These are phyloP conservation scores for Striga asiatica DNA, from an alignment of 257 asterid species.

Conservation along the genomic window DNA sequence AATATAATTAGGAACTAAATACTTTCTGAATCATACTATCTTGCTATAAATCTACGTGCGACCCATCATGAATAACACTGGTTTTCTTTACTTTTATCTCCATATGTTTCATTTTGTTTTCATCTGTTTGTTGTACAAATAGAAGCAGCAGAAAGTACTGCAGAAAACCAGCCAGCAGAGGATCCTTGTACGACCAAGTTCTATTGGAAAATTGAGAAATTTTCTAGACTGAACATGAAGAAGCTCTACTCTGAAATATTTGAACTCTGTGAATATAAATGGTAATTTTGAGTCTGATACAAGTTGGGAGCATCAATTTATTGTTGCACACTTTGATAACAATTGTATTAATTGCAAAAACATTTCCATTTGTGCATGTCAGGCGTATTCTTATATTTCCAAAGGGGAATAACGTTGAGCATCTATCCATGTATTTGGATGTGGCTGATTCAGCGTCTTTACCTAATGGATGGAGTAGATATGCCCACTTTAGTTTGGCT, in stretches of 20 bases:
- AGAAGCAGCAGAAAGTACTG: constrained; percentile 16
- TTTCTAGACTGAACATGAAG: constrained; percentile 30
- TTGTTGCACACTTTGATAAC: constrained; percentile 7
- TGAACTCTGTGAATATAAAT: constrained; percentile 34
- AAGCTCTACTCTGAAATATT: constrained; percentile 42
- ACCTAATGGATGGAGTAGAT: too few species aligned
- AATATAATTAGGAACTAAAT: background rate
- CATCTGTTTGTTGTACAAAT: constrained; percentile 14
- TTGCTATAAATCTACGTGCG: background rate
- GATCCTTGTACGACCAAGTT: constrained; percentile 28
- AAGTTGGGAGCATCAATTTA: background rate
- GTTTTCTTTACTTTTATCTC: background rate
- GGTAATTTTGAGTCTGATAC: constrained; percentile 23
- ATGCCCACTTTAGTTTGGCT: too few species aligned
- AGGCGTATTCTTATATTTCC: too few species aligned
- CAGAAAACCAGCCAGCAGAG: constrained; percentile 23
- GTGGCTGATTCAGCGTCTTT: too few species aligned
- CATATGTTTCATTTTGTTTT: background rate
- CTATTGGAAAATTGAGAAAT: constrained; percentile 41
- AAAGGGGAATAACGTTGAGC: too few species aligned
- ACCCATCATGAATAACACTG: background rate
- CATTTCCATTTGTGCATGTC: constrained; percentile 8
- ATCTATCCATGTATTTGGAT: too few species aligned
- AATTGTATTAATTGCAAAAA: background rate
- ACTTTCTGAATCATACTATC: background rate